Percentiles rank a stretch among this genome's conserved stretches.
These are phyloP conservation scores for Trichoderma sp. DNA, from an alignment of 2,329 filamentous ascomycete species.

Conservation along the genomic window DNA sequence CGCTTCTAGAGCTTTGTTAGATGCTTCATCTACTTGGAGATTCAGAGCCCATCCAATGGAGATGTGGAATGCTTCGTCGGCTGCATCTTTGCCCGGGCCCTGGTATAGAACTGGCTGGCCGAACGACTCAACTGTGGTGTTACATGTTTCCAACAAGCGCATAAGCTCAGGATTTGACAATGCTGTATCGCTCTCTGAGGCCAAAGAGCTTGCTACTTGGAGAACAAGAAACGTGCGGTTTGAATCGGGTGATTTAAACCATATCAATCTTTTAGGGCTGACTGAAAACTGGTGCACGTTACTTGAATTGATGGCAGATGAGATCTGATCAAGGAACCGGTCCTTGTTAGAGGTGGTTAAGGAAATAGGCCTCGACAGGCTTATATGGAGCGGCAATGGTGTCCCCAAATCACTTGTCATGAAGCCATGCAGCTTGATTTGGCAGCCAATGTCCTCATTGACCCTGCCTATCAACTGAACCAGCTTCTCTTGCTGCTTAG, in stretches of 20 bases:
- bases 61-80: constrained; percentile 70
- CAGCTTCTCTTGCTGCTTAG: constrained; percentile 53
- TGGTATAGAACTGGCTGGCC: constrained; percentile 74
- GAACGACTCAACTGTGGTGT: constrained; percentile 62
- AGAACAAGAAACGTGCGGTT: constrained; percentile 85
- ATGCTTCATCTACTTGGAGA: constrained; percentile 50
- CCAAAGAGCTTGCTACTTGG: constrained; percentile 51
- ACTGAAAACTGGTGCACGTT: constrained; percentile 45
- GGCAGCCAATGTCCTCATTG: constrained; percentile 38
- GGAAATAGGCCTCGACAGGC: constrained; percentile 79
- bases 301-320: constrained; percentile 43
- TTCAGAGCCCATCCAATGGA: constrained; percentile 84
- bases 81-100: constrained; percentile 34
- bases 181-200: constrained; percentile 36
- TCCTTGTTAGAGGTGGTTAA: constrained; percentile 75
- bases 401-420: constrained; percentile 77
- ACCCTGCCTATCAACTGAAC: constrained; percentile 47
- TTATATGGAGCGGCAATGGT: constrained; percentile 84
- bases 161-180: constrained; percentile 58
- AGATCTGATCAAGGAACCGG: constrained; percentile 63
- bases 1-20: constrained; percentile 35
- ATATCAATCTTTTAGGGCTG: constrained; percentile 47
- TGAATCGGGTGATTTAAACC: constrained; percentile 59
- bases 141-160: constrained; percentile 67
- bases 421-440: constrained; percentile 64